Percentiles rank a stretch among this genome's conserved stretches.
Evolutionary conservation across 306 rosid species (phyloP).

Genomic region (Citrullus colocynthis): DNA sequence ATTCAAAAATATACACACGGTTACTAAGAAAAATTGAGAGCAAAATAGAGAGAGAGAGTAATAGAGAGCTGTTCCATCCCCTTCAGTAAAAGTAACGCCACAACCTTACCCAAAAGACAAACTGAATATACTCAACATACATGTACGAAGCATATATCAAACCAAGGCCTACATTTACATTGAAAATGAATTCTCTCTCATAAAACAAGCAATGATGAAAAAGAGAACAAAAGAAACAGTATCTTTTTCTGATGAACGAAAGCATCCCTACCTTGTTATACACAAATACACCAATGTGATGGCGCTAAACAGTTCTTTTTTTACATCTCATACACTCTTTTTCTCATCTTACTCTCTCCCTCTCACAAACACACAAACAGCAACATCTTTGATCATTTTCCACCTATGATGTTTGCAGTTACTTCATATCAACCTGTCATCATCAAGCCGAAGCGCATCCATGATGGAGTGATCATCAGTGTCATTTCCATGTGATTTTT

Average conservation of each 20-base stretch:
- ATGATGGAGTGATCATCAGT: slow-evolving; percentile 40
- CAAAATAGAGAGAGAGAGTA: too few species aligned
- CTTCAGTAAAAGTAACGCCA: too few species aligned
- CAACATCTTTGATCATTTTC: background rate
- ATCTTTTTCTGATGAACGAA: background rate
- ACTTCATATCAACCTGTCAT: slow-evolving; percentile 27
- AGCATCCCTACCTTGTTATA: background rate
- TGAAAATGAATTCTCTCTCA: background rate
- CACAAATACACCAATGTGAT: slow-evolving; percentile 4
- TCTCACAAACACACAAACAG: background rate
- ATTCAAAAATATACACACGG: too few species aligned
- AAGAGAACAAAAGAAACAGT: background rate
- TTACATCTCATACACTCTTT: background rate
- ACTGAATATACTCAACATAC: background rate
- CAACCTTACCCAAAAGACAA: background rate
- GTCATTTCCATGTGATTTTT: slow-evolving; percentile 65
- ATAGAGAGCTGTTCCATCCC: background rate
- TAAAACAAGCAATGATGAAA: background rate
- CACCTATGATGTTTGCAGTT: background rate
- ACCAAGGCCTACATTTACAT: background rate
- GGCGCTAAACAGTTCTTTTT: background rate
- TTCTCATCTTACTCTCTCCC: background rate
- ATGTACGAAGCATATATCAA: background rate
- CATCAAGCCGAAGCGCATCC: slow-evolving; percentile 32
- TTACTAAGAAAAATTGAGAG: too few species aligned